Evolutionary conservation across 495 filamentous ascomycete genomes (phyloP), one percentile per base, ranked within the genome.

Genomic region (Aspergillus hancockii): DNA sequence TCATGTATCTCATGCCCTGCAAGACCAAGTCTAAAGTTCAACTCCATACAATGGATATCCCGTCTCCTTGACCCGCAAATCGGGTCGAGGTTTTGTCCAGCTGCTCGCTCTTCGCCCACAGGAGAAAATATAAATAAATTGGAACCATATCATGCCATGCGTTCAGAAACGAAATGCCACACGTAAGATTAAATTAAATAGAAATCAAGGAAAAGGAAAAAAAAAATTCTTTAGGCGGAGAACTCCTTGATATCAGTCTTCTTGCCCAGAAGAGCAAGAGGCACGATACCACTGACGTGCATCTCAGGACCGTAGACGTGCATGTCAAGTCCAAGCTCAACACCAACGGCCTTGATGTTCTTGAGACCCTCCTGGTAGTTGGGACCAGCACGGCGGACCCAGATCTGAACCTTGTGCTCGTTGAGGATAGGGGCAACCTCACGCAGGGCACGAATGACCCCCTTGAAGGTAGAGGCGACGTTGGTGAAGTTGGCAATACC

Each of bases 401-500:
- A 99, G 83, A 99, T 97, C 76, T 96, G 89, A 59, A 94, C 92
- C 68, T 95, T 95, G 88, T 99, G 94, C 85, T 98, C 95, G 74
- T 86, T 86, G 58, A 99, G 84, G 36, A 87, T 77, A 51, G 87
- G 87, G 54, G 92, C 85, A 59, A 94, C 91, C 78, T 98, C 94
- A 56, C 95, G 89, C 57, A 99, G 87, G 38, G 94, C 94, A 58
- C 92, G 90, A 77, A 99, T 99, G 72, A 99, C 93, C 81, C 94
- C 94, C 83, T 99, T 99, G 89, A 99, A 99, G 51, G 94, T 99
- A 63, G 87, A 92, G 52, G 95, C 94, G 49, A 99, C 84, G 71
- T 88, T 90, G 78, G 94, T 99, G 83, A 99, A 99, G 88, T 99
- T 99, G 82, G 94, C 94, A 86, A 99, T 99, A 85, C 94, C 94